Base-by-base conservation (phyloP, 106 monocot species). In the Dendrobium chrysotoxum region DNA sequence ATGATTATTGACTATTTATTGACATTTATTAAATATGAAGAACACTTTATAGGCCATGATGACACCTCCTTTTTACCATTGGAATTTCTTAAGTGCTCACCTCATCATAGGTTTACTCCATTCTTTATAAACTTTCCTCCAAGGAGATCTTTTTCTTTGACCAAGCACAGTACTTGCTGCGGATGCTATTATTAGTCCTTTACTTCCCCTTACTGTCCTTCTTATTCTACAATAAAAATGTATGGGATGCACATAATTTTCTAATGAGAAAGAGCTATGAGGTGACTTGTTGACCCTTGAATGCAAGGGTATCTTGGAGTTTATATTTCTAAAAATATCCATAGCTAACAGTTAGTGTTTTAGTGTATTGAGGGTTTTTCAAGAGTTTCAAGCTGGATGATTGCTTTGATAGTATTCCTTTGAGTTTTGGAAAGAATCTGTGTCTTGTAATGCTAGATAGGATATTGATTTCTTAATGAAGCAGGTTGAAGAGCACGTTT, bases 141-240 rank as follows among this genome's bases (percentile, higher is more conserved):
- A 71, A 80, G 65, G 72, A 90, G 81, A 81, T 81, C 79, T 88
- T 47, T 35, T 78, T 80, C n/a, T n/a, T n/a, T n/a, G n/a, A 55
- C 79, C 68, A n/a, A 76, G 50, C 12, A 87, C 79, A 79, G 55
- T 41, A 78, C 38, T 30, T 38, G 40, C 55, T 42, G 47, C 41
- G 21, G 84, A 88, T 11, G 31, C 41, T 79, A 84, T 96, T 82
- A 90, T 96, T 8, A 93, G 93, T 18, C 96, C 96, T 26, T 83
- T 93, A 17, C 82, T 93, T 54, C 96, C 96, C 7, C 75, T 96
- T 72, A 87, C 90, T 45, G 58, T 96, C 83, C 90, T 93, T 81
- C 87, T 87, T 83, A 55, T 84, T 47, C 84, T 93, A 70, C 86
- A 88, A 50, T 35, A 85, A 40, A n/a, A 45, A 17, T 21, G 23